A percentile compares a stretch with the other conserved stretches of the same genome.
Evolutionary conservation across 2,329 filamentous ascomycete species (phyloP).

Genomic region (Fusarium musae): DNA sequence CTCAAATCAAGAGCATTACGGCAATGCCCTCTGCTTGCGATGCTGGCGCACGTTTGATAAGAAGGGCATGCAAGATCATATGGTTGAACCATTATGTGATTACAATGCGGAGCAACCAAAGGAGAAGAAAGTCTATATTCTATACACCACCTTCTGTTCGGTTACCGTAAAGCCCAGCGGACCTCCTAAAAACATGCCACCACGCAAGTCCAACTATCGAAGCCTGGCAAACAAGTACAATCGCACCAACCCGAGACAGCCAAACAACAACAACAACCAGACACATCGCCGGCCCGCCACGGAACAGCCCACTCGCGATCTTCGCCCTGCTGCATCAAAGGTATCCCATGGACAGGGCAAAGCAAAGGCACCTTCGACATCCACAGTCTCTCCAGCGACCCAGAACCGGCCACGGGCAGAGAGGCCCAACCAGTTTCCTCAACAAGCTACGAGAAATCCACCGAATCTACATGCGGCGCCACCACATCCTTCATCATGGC

Average conservation of each 20-base stretch:
- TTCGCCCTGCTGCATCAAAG: neutral
- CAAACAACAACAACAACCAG: neutral
- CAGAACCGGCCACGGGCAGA: neutral
- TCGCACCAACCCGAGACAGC: conserved; percentile 2
- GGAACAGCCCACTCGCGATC: neutral
- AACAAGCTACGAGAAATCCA: neutral
- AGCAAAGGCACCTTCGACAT: neutral
- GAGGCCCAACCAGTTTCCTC: neutral
- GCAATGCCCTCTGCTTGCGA: conserved; percentile 32
- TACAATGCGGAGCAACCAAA: conserved; percentile 34
- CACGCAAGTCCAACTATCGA: neutral
- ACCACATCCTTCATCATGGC: neutral
- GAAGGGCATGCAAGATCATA: conserved; percentile 25
- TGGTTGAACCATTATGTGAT: conserved; percentile 22
- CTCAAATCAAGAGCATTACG: conserved; percentile 16
- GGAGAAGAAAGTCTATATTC: conserved; percentile 25
- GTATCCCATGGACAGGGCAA: neutral
- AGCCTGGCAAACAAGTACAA: neutral
- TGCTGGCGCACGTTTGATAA: conserved; percentile 34
- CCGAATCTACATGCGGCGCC: neutral
- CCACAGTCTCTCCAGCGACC: neutral
- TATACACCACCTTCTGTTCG: conserved; percentile 37
- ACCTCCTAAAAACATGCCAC: conserved; percentile 6
- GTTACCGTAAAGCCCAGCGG: conserved; percentile 9
- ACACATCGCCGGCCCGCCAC: neutral